Evolutionary conservation across 2,329 filamentous ascomycete species (phyloP).

Genomic region (Colletotrichum noveboracense): DNA sequence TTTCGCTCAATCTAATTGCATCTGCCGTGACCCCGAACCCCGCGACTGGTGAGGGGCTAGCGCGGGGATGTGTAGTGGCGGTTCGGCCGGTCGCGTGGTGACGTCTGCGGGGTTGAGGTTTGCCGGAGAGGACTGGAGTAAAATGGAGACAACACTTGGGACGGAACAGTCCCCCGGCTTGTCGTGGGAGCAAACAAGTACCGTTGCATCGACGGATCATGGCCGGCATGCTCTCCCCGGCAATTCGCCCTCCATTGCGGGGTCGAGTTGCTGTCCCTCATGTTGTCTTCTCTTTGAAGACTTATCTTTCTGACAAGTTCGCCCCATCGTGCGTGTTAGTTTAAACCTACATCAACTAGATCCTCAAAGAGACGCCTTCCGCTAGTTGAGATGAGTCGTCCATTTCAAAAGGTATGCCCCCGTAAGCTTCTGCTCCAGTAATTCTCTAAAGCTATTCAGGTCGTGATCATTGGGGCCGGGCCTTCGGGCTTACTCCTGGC

Average conservation of each 20-base stretch:
- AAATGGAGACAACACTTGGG: background rate
- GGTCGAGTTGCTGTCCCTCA: background rate
- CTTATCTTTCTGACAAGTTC: background rate
- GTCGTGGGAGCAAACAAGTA: background rate
- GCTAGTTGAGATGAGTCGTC: background rate
- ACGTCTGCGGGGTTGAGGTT: slow-evolving; percentile 9
- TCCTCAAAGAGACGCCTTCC: too few species aligned
- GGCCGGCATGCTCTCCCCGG: background rate
- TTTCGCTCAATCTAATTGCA: background rate
- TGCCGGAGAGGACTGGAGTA: background rate
- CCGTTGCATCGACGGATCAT: background rate
- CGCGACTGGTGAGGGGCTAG: background rate
- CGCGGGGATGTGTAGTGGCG: background rate
- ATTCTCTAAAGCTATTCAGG: background rate
- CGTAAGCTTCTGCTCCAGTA: background rate
- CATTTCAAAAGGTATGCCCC: background rate
- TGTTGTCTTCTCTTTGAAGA: background rate
- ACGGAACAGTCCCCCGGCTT: background rate
- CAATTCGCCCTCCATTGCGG: background rate
- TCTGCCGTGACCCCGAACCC: background rate
- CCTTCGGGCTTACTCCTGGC: slow-evolving; percentile 55
- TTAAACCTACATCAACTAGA: background rate
- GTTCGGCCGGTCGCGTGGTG: background rate
- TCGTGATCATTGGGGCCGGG: slow-evolving; percentile 53
- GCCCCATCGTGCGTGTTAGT: background rate